Evolutionary conservation across 2,329 filamentous ascomycete species (phyloP).

Genomic region (Rosellinia necatrix): DNA sequence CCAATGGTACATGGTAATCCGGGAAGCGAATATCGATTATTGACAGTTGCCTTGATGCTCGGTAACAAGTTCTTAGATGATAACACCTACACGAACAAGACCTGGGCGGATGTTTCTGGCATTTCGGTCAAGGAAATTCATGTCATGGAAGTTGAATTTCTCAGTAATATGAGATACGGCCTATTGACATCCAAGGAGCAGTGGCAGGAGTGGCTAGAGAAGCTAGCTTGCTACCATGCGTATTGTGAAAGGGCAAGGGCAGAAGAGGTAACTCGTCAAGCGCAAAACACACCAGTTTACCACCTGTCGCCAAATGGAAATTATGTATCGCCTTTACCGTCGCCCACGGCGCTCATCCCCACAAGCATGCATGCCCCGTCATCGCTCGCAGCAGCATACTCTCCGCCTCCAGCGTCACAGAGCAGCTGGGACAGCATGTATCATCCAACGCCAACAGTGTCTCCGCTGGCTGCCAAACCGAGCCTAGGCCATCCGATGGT

Average conservation of each 20-base stretch:
- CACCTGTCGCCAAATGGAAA: slow-evolving; percentile 46
- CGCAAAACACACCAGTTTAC: slow-evolving; percentile 40
- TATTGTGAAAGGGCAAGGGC: slow-evolving; percentile 75
- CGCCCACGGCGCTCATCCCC: slow-evolving; percentile 50
- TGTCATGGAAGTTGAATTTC: slow-evolving; percentile 99
- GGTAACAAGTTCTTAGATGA: slow-evolving; percentile 99
- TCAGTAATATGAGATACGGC: slow-evolving; percentile 97
- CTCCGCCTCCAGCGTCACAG: slow-evolving; percentile 45
- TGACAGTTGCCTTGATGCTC: slow-evolving; percentile 95
- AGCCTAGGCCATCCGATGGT: slow-evolving; percentile 46
- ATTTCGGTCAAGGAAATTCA: slow-evolving; percentile 95
- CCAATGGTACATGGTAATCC: slow-evolving; percentile 86
- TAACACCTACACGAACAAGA: slow-evolving; percentile 99
- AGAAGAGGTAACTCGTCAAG: slow-evolving; percentile 41
- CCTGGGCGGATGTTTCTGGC: slow-evolving; percentile 96
- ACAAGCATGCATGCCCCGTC: slow-evolving; percentile 40
- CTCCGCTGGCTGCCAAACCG: slow-evolving; percentile 55
- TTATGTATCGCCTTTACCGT: slow-evolving; percentile 54
- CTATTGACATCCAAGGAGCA: slow-evolving; percentile 83
- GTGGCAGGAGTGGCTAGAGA: slow-evolving; percentile 86
- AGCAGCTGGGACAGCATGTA: slow-evolving; percentile 45
- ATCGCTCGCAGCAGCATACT: slow-evolving; percentile 47
- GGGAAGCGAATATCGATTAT: slow-evolving; percentile 88
- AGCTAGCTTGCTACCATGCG: slow-evolving; percentile 79
- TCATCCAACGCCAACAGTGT: slow-evolving; percentile 48